Evolutionary conservation across 805 yeast species (phyloP), one percentile per base, ranked within the genome.

Genomic region (Schizosaccharomyces lindneri): DNA sequence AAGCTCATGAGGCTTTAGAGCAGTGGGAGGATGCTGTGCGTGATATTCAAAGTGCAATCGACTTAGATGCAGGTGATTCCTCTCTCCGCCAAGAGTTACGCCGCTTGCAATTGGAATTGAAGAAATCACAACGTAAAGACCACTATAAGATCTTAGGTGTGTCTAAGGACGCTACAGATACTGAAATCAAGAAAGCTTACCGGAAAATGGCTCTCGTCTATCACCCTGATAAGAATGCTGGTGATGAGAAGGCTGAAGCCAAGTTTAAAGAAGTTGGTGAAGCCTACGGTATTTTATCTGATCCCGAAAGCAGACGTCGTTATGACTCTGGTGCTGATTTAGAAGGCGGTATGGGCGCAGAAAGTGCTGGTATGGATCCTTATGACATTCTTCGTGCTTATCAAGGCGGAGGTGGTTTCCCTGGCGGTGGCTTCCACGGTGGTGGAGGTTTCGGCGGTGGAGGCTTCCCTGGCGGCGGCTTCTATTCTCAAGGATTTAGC

Each of bases 271-370:
- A 84, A 66, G 79, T 90, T 63, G 78, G 83, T 21, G 84, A 83
- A 64, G 97, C 97, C 0, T 90, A 90, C 70, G 95, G 87, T 68
- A 74, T 84, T 2, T 73, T 90, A 63, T 79, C 81, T 36, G 95
- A 89, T 71, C 78, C 84, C 21, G 85, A 89, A 70, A 90, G 89
- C 77, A 84, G 97, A 75, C 85, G 84, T 27, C 69, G 85, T 4
- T 90, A 88, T 70, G 97, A 93, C 73, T 81, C 83, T 64, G 90
- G 85, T 67, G 96, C 95, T 72, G 89, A 85, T 70, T 66, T 73
- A n/a, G 71, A 73, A 59, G 73, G 69, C 59, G 83, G 82, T 66
- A 82, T 80, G 63, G 57, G 27, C 7, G 78, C 79, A 43, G 82
- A 81, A 29, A 84, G 84, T 63, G 68, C 66, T 55, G 72, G 73